Base-by-base conservation (phyloP, 106 monocot species). In the Dendrobium chrysotoxum region DNA sequence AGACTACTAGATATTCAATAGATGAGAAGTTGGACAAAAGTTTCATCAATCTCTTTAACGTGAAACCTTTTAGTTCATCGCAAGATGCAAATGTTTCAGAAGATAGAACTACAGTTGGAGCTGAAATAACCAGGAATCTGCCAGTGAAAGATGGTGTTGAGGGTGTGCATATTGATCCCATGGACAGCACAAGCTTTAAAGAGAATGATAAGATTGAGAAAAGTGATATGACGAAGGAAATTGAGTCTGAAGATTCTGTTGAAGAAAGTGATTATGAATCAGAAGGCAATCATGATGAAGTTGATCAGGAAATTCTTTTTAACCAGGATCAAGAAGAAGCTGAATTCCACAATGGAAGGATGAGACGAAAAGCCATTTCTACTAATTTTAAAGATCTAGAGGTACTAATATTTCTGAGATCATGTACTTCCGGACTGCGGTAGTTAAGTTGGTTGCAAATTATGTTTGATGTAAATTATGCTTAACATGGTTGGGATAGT, bases 1-100 rank as follows among this genome's bases (percentile, higher is more conserved):
- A 99, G 72, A 93, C 83, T 82, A 93, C 91, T 0, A 91, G 86
- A 83, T 95, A 88, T 45, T 95, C 99, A 1, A 53, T 93, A 80
- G 91, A 99, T 91, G 95, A 99, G 84, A 95, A 90, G 75, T 72
- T 99, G 82, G 91, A 99, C 7, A 88, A 87, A 72, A 95, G 93
- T 86, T 99, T 88, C 80, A 93, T 95, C 45, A 85, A 86, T 73
- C 67, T 88, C 47, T 99, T 95, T 83, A 75, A 88, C 72, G 85
- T 82, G 76, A 91, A 81, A 30, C 86, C 85, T 8, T 78, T 31
- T 35, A 28, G 75, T 79, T n/a, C 41, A 17, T 72, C 54, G 47
- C 40, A 77, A 39, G 79, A 86, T 68, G 78, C 77, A 75, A 31
- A n/a, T 77, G 82, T 54, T 84, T 65, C 18, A n/a, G 55, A 82